Conservation (phyloP, 176 grass and related monocot genomes). For the Elymus sibiricus region DNA sequence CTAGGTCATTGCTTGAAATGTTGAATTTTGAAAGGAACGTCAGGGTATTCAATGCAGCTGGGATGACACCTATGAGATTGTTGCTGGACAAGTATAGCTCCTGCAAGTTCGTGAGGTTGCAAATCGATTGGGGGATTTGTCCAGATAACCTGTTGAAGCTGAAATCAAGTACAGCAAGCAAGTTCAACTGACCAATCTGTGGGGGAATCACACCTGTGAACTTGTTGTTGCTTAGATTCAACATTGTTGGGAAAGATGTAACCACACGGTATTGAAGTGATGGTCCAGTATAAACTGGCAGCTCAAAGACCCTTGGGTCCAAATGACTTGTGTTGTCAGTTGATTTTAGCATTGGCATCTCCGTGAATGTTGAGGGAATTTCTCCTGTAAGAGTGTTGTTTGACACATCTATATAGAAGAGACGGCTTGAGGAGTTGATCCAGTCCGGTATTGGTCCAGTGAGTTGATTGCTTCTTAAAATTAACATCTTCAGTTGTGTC, state of each 20-base stretch:
- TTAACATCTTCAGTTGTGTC: neutral
- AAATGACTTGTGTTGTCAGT: neutral
- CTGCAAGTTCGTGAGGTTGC: constrained; percentile 33
- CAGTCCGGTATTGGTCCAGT: constrained; percentile 23
- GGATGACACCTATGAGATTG: constrained; percentile 15
- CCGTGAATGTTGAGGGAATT: neutral
- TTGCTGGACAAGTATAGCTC: constrained; percentile 19
- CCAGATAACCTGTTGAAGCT: constrained; percentile 34
- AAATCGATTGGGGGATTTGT: neutral
- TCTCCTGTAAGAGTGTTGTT: constrained; percentile 27
- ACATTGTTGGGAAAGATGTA: neutral
- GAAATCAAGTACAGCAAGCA: constrained; percentile 1
- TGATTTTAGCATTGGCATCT: constrained; percentile 23
- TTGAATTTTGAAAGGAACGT: constrained; percentile 31
- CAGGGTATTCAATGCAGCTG: neutral
- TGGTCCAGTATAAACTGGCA: neutral
- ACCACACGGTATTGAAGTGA: neutral
- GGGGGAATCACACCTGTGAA: neutral
- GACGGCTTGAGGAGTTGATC: neutral
- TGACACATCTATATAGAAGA: constrained; percentile 20
- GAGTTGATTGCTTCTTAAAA: neutral
- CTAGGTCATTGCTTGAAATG: constrained; percentile 26
- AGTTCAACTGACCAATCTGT: constrained; percentile 9
- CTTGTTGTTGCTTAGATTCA: constrained; percentile 5
- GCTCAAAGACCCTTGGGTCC: neutral